Evolutionary conservation across 805 yeast species (phyloP), one percentile per base, ranked within the genome.

Genomic region (Ogataea chonburiensis): DNA sequence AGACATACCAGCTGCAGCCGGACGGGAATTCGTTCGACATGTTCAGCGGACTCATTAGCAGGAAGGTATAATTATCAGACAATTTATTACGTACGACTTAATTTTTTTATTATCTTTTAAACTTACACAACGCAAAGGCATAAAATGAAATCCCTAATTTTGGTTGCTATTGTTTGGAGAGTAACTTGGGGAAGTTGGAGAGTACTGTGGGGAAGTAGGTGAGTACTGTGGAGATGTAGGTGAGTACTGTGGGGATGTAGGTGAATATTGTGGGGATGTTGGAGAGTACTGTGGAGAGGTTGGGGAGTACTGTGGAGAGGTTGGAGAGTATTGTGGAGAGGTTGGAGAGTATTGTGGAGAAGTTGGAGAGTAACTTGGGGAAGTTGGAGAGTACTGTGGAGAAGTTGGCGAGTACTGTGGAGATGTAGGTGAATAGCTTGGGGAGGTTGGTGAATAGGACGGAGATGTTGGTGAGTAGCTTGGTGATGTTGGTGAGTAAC

Each of bases 1-100:
- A 66, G 26, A 64, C 53, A 4, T 79, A 72, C 46, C 82, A 86
- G 49, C 64, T 93, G 30, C 97, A 89, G 58, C 98, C 99, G 0
- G 98, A 93, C 60, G 98, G 99, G 1, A 93, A 93, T 57, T 86
- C 97, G 3, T 93, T 93, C 54, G 98, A 93, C 58, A 89, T 93
- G 71, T 84, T 93, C 66, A 82, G 74, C 49, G 98, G 98, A 0
- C 67, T 93, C 46, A 83, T 91, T 12, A 83, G 80, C 13, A 79
- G 67, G 42, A 82, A 79, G 53, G 60, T 62, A 6, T 48, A 32
- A 31, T 22, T 6, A 18, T 18, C 23, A 17, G 8, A 28, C 22
- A 26, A 33, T 25, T 36, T 37, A 24, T 28, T 20, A 37, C 31
- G 31, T 27, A 21, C 28, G 20, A 34, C 36, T 43, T 38, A 34